Base-by-base conservation (phyloP, 202 grass and related monocot genomes). In the Cymbopogon flexuosus region DNA sequence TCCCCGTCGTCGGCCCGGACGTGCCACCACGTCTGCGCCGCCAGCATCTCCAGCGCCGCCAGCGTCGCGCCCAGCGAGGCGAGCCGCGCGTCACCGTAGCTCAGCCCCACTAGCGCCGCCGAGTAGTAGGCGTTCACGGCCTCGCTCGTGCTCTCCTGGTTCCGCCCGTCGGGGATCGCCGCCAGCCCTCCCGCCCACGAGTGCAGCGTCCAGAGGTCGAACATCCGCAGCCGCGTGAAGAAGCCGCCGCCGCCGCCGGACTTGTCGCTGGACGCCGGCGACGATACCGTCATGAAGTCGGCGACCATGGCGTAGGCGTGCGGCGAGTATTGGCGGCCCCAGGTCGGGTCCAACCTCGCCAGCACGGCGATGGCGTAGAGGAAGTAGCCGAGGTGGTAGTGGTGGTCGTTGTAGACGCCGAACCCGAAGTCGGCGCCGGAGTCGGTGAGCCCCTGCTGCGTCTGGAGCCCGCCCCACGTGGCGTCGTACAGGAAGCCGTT, bases 341-440 rank as follows among this genome's bases (percentile, higher is more conserved):
- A 98, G 31, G 34, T 59, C 0, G 90, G 82, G 27, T 98, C 95
- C 8, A 93, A 23, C 90, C 93, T 94, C 21, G 86, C 68, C 11
- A 98, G 91, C 73, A 98, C 92, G 31, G 92, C 96, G 21, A 98
- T 93, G 67, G 96, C 92, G 36, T 98, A 98, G 0, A 98, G 72
- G 80, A 98, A 98, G 85, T 98, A 98, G 4, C 96, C 96, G 56
- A 98, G 42, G 67, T 98, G 96, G 90, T 98, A 98, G 83, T 98
- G 96, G 77, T 98, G 96, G 29, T 98, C 92, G 49, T 98, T 98
- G 77, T 78, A 98, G 42, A 98, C 77, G 16, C 96, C 96, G 41
- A 98, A 98, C 10, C 96, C 96, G 27, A 98, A 98, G 72, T 98
- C 96, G 1, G 86, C 96, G 70, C 90, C 87, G 0, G 92, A 70